phyloP scores from a whole-genome alignment of 1,139 yeast genomes.

The Eremothecium gossypii region DNA sequence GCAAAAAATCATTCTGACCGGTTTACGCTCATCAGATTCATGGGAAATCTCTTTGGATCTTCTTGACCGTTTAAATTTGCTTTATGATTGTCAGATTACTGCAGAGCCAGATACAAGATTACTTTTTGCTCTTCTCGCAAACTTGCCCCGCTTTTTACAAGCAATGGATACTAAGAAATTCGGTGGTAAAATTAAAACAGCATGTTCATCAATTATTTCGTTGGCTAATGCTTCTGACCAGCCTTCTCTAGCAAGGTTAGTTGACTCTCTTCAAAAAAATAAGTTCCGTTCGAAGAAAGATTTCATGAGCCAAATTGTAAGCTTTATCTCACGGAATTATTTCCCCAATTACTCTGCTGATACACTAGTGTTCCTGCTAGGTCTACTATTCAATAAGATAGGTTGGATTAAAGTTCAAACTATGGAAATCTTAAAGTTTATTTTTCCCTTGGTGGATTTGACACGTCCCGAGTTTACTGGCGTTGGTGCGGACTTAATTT shows the following conservation, averaged over 20 bases:
- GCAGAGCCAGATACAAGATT: constrained; percentile 66
- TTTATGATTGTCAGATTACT: constrained; percentile 67
- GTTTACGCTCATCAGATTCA: constrained; percentile 71
- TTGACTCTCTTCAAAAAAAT: constrained; percentile 66
- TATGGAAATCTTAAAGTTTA: constrained; percentile 59
- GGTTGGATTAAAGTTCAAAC: constrained; percentile 77
- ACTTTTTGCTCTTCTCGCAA: constrained; percentile 63
- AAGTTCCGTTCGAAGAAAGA: constrained; percentile 84
- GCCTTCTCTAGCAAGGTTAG: constrained; percentile 57
- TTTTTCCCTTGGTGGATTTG: constrained; percentile 72
- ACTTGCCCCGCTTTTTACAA: constrained; percentile 75
- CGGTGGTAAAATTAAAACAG: constrained; percentile 42
- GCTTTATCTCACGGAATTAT: constrained; percentile 55
- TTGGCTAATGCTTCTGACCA: constrained; percentile 55
- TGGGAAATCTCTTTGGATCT: constrained; percentile 71
- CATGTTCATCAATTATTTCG: constrained; percentile 49
- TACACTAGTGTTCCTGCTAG: constrained; percentile 63
- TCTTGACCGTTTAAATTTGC: constrained; percentile 57
- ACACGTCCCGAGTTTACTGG: constrained; percentile 74
- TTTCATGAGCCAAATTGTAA: constrained; percentile 71
- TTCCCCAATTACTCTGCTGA: constrained; percentile 73
- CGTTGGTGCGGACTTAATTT: constrained; percentile 88
- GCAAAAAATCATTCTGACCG: constrained; percentile 68
- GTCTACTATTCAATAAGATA: constrained; percentile 65
- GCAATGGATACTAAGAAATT: constrained; percentile 55